These are phyloP conservation scores for Hansenula anomala DNA, from an alignment of 1,139 yeast species.

Conservation along the genomic window DNA sequence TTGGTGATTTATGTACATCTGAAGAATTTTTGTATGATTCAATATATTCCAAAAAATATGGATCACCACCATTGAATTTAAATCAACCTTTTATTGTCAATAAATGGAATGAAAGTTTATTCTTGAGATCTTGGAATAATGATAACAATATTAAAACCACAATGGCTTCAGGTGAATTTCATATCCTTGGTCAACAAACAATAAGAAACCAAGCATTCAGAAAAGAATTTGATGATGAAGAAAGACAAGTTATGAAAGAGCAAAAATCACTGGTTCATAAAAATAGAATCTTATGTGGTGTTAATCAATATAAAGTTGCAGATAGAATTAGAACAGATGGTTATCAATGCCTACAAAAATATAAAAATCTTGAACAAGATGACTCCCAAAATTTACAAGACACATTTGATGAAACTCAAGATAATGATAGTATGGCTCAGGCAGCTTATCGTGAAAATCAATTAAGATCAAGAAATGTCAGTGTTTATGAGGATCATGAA, in stretches of 20 bases:
- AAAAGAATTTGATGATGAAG: constrained; percentile 2
- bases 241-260: neutral
- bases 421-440: too few species aligned
- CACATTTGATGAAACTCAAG: too few species aligned
- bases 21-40: constrained; percentile 30
- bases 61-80: constrained; percentile 19
- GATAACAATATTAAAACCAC: neutral
- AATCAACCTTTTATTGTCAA: constrained; percentile 3
- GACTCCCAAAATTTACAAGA: too few species aligned
- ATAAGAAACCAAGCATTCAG: constrained; percentile 2
- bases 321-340: neutral
- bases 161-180: constrained; percentile 1
- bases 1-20: constrained; percentile 36
- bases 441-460: too few species aligned
- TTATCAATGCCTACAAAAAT: neutral
- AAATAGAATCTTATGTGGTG: constrained; percentile 3
- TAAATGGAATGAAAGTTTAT: constrained; percentile 4
- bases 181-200: constrained; percentile 6
- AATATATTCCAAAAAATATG: constrained; percentile 22
- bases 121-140: constrained; percentile 2
- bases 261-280: neutral
- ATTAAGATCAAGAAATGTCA: too few species aligned
- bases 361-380: neutral
- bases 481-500: too few species aligned
- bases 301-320: constrained; percentile 7